Conservation (phyloP, 257 asterid genomes). For the Linderniella brevidens region DNA sequence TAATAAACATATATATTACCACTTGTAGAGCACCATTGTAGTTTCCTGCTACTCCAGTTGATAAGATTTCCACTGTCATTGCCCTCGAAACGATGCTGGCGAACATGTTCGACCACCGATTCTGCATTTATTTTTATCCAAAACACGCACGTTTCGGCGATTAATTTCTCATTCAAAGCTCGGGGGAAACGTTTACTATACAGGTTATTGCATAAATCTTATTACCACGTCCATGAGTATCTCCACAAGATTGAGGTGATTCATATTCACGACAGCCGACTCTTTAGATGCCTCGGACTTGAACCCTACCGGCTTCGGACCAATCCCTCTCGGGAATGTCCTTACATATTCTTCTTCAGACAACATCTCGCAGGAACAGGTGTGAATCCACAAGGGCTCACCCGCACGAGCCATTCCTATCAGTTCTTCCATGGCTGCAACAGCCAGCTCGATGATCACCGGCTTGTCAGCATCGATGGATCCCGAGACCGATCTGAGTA, state of each 20-base stretch:
- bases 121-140: conserved; percentile 9
- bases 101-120: conserved; percentile 33
- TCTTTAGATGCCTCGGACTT: conserved; percentile 37
- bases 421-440: conserved; percentile 76
- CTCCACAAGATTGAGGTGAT: conserved; percentile 30
- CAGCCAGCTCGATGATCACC: conserved; percentile 55
- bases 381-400: conserved; percentile 59
- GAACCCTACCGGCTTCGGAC: conserved; percentile 26
- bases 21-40: conserved; percentile 48
- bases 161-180: not conserved
- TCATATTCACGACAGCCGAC: conserved; percentile 35
- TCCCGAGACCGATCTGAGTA: conserved; percentile 47
- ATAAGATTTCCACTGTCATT: conserved; percentile 26
- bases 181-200: not conserved
- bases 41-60: conserved; percentile 45
- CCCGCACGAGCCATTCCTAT: conserved; percentile 51
- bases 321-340: conserved; percentile 31
- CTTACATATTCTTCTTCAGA: conserved; percentile 27
- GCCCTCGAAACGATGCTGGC: conserved; percentile 34
- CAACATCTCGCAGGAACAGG: conserved; percentile 13
- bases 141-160: not conserved
- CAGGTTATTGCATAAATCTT: not conserved
- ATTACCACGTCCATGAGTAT: conserved; percentile 53
- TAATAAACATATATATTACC: conserved; percentile 12
- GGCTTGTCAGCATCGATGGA: conserved; percentile 55